Percentiles rank a stretch among this genome's conserved stretches.
Conservation (phyloP, 192 early-diverging fungal genomes). For the Borealophlyctis nickersoniae region DNA sequence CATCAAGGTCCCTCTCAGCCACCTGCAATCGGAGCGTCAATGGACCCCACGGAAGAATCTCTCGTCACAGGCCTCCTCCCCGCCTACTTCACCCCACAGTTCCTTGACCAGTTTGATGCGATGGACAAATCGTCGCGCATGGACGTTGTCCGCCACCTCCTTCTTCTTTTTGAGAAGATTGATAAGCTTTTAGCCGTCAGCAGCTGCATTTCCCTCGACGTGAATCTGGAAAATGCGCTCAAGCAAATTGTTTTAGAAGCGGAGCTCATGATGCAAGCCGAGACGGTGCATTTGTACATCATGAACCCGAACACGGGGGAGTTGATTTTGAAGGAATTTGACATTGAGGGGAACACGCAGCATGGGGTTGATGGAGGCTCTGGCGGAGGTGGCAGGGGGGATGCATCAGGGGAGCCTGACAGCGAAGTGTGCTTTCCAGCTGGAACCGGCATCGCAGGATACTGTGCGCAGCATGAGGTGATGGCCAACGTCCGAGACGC, state of each 20-base stretch:
- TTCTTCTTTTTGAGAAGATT: conserved; percentile 42
- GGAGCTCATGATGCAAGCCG: conserved; percentile 24
- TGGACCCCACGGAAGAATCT: conserved; percentile 15
- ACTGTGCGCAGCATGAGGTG: conserved; percentile 27
- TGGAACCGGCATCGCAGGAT: conserved; percentile 43
- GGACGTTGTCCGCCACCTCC: conserved; percentile 40
- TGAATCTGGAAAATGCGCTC: conserved; percentile 35
- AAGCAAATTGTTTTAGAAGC: conserved; percentile 36
- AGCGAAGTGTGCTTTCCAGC: conserved; percentile 35
- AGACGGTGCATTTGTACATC: conserved; percentile 37
- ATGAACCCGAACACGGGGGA: conserved; percentile 41
- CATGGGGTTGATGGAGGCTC: conserved; percentile 27
- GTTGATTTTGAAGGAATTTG: conserved; percentile 27
- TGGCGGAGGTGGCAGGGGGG: conserved; percentile 19
- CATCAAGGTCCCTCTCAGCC: no score
- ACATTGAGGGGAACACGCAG: conserved; percentile 21
- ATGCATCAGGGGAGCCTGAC: no score
- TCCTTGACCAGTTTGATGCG: conserved; percentile 40
- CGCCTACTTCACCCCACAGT: conserved; percentile 50
- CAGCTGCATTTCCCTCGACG: conserved; percentile 34
- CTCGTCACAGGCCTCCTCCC: conserved; percentile 32
- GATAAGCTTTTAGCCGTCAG: conserved; percentile 38
- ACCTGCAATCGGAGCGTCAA: not conserved
- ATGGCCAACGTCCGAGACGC: conserved; percentile 44
- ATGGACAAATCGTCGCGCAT: conserved; percentile 32